phyloP scores from a whole-genome alignment of 2,329 filamentous ascomycete genomes.

The Cladosporium phlei region DNA sequence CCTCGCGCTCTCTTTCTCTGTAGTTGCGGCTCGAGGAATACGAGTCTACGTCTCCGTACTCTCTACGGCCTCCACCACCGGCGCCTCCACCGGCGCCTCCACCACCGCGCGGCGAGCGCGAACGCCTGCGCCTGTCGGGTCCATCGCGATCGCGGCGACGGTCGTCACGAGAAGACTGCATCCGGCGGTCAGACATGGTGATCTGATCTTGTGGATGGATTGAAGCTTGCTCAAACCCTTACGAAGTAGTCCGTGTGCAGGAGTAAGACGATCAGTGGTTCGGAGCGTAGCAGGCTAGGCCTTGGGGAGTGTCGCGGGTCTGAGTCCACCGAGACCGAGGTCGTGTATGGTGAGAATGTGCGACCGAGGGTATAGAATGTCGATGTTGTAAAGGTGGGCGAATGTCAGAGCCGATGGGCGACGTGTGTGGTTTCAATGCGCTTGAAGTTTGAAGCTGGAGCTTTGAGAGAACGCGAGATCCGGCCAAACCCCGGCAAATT shows the following conservation, averaged over 20 bases:
- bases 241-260: slow-evolving; percentile 1
- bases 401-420: too few species aligned
- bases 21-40: slow-evolving; percentile 93
- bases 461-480: not conserved
- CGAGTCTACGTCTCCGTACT: slow-evolving; percentile 72
- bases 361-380: not conserved
- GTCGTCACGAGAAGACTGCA: slow-evolving; percentile 43
- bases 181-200: slow-evolving; percentile 34
- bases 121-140: slow-evolving; percentile 61
- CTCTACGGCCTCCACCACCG: slow-evolving; percentile 64
- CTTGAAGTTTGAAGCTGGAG: not conserved
- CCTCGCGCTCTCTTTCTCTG: slow-evolving; percentile 87
- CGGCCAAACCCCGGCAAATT: too few species aligned
- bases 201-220: slow-evolving; percentile 10
- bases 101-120: slow-evolving; percentile 62
- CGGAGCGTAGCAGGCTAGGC: not conserved
- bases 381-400: not conserved
- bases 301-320: not conserved
- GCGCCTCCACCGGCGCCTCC: slow-evolving; percentile 59
- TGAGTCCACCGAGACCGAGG: too few species aligned
- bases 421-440: not conserved
- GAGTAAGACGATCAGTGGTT: not conserved
- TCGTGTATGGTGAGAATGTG: not conserved
- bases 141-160: slow-evolving; percentile 43
- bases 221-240: slow-evolving; percentile 8